These are phyloP conservation scores for Pelargonium cotyledonis DNA, from an alignment of 441 rosid genomes.

Conservation along the genomic window DNA sequence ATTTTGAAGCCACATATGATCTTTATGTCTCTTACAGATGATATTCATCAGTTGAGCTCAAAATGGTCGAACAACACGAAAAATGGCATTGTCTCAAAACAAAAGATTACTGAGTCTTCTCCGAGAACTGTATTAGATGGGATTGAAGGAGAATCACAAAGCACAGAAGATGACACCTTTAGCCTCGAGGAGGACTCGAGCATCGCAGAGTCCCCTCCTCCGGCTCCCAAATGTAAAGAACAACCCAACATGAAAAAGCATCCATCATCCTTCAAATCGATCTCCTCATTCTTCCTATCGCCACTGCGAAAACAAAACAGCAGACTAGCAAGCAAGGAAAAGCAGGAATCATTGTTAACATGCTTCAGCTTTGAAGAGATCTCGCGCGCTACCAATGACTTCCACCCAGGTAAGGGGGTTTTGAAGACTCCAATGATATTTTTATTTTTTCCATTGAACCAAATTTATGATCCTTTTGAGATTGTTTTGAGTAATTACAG, in stretches of 20 bases:
- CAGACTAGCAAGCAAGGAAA: slow-evolving; percentile 30
- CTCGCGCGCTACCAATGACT: slow-evolving; percentile 58
- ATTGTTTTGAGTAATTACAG: slow-evolving; percentile 30
- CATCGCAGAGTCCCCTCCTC: slow-evolving; percentile 36
- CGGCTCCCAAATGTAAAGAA: slow-evolving; percentile 25
- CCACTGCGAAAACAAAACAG: slow-evolving; percentile 44
- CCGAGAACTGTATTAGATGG: slow-evolving; percentile 50
- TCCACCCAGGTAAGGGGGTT: slow-evolving; percentile 47
- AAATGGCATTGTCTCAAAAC: slow-evolving; percentile 13
- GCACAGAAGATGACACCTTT: slow-evolving; percentile 50
- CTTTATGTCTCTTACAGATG: slow-evolving; percentile 19
- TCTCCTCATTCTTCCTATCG: slow-evolving; percentile 49
- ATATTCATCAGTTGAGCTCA: slow-evolving; percentile 24
- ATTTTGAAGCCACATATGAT: neutral
- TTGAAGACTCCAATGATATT: neutral
- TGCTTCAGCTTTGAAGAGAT: slow-evolving; percentile 74
- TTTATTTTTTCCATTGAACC: neutral
- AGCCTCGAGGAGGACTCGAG: slow-evolving; percentile 43
- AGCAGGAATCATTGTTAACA: slow-evolving; percentile 43
- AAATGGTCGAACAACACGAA: slow-evolving; percentile 22
- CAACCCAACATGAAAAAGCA: slow-evolving; percentile 29
- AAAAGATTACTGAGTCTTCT: slow-evolving; percentile 32
- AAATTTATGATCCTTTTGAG: too few species aligned
- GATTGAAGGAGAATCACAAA: slow-evolving; percentile 45
- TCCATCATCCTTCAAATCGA: slow-evolving; percentile 38